These are phyloP conservation scores for Coriaria nepalensis DNA, from an alignment of 306 rosid genomes.

Conservation along the genomic window DNA sequence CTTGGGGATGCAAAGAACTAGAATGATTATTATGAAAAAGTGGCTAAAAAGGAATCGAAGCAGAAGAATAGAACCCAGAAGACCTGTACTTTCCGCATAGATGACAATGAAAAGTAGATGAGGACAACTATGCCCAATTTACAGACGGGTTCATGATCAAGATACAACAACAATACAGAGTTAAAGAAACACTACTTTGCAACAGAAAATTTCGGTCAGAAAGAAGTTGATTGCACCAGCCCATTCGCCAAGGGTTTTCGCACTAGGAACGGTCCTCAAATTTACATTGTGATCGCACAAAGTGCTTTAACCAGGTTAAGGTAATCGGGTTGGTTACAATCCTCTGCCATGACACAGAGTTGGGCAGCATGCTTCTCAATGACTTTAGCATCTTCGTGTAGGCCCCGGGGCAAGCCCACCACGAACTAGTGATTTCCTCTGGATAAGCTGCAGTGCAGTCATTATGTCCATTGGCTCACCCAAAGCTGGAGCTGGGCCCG, in stretches of 20 bases:
- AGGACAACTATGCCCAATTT: too few relatives aligned
- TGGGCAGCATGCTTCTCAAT: constrained; percentile 68
- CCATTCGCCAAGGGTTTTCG: constrained; percentile 65
- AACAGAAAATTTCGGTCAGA: not conserved
- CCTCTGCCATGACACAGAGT: constrained; percentile 65
- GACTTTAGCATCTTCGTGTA: constrained; percentile 61
- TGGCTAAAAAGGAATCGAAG: too few relatives aligned
- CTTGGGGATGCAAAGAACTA: too few relatives aligned
- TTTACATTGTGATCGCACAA: constrained; percentile 63
- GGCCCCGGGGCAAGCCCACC: constrained; percentile 45
- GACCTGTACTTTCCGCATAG: too few relatives aligned
- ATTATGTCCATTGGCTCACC: constrained; percentile 33
- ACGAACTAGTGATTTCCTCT: constrained; percentile 33
- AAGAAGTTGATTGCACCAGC: constrained; percentile 48
- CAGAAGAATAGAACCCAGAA: too few relatives aligned
- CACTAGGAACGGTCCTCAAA: constrained; percentile 14
- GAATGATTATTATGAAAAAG: too few relatives aligned
- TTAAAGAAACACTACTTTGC: not conserved
- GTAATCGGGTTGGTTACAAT: constrained; percentile 67
- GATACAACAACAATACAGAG: too few relatives aligned
- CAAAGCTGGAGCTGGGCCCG: constrained; percentile 11
- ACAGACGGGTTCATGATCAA: too few relatives aligned
- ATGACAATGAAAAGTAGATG: too few relatives aligned
- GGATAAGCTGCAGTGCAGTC: constrained; percentile 58
- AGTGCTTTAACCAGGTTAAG: constrained; percentile 62